phyloP scores from a whole-genome alignment of 2,329 filamentous ascomycete species.

The Amylocarpus encephaloides region DNA sequence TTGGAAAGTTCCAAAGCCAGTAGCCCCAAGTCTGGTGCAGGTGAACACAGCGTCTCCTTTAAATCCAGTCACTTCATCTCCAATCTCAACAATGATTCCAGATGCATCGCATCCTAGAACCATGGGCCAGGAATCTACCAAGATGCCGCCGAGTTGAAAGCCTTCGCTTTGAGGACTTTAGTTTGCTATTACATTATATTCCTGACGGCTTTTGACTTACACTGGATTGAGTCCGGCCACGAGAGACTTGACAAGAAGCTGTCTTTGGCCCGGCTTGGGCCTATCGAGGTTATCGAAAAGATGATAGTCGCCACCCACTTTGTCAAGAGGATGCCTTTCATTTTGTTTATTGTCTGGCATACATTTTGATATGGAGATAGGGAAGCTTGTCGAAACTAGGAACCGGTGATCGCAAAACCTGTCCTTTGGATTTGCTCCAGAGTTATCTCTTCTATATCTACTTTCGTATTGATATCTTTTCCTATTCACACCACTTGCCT shows the following conservation, averaged over 20 bases:
- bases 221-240: conserved; percentile 34
- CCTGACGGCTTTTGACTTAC: conserved; percentile 21
- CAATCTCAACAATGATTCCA: conserved; percentile 31
- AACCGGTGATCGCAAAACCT: neutral
- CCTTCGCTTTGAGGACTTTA: conserved; percentile 23
- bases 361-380: neutral
- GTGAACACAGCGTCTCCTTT: conserved; percentile 33
- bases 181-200: neutral
- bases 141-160: conserved; percentile 29
- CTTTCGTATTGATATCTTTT: neutral
- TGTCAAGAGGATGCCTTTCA: conserved; percentile 26
- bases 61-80: conserved; percentile 29
- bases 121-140: conserved; percentile 33
- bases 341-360: conserved; percentile 3
- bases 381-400: neutral
- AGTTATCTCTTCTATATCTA: neutral
- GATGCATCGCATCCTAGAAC: conserved; percentile 35
- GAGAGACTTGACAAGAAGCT: conserved; percentile 35
- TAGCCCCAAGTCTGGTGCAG: conserved; percentile 32
- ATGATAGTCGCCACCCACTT: conserved; percentile 13
- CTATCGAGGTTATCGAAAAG: conserved; percentile 20
- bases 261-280: conserved; percentile 29
- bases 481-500: neutral
- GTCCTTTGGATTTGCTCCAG: neutral
- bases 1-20: conserved; percentile 34